A percentile compares a stretch with the other conserved stretches of the same genome.
Evolutionary conservation across 129 eudicot genomes (phyloP).

Genomic region (Erigeron canadensis): DNA sequence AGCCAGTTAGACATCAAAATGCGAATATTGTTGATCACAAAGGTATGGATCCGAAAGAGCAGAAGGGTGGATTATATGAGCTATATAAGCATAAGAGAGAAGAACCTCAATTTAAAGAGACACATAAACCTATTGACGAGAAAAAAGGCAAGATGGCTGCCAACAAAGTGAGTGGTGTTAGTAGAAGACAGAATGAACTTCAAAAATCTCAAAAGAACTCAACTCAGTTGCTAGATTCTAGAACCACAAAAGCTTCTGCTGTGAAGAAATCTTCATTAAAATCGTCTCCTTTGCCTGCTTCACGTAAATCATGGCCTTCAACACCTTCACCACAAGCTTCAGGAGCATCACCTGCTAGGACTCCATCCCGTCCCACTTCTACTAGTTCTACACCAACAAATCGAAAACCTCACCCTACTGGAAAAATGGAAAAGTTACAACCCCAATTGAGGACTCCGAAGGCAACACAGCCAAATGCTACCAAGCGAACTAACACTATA

Average conservation of each 20-base stretch:
- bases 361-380: constrained; percentile 40
- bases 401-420: constrained; percentile 54
- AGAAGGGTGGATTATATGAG: constrained; percentile 59
- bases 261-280: constrained; percentile 52
- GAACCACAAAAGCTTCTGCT: constrained; percentile 46
- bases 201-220: constrained; percentile 44
- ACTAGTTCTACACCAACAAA: constrained; percentile 50
- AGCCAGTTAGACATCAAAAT: constrained; percentile 42
- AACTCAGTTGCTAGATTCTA: constrained; percentile 38
- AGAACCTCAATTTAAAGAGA: constrained; percentile 46
- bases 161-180: constrained; percentile 37
- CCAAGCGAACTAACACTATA: constrained; percentile 35
- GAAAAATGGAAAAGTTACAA: constrained; percentile 54
- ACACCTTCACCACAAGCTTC: constrained; percentile 56
- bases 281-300: constrained; percentile 60
- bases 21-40: constrained; percentile 34
- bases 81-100: constrained; percentile 71
- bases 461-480: constrained; percentile 43
- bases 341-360: constrained; percentile 32
- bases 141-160: constrained; percentile 55
- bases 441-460: constrained; percentile 44
- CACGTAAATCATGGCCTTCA: constrained; percentile 90
- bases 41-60: constrained; percentile 43
- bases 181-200: constrained; percentile 43
- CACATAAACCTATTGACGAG: constrained; percentile 36